Evolutionary conservation across 768 basidiomycete genomes (phyloP).

Genomic region (Sistotremastrum suecicum): DNA sequence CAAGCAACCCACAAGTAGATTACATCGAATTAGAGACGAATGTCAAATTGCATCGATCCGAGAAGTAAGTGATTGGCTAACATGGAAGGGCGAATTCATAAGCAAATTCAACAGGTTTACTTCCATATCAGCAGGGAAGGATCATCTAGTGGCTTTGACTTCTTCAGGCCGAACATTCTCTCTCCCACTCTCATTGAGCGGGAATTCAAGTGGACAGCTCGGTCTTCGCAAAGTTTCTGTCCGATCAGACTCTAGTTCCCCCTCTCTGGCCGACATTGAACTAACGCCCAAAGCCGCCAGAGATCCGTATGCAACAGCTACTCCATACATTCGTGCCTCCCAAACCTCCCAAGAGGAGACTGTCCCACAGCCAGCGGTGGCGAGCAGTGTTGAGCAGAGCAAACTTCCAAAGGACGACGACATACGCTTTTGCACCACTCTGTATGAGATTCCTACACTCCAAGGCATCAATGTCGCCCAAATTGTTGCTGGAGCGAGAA

Average conservation of each 20-base stretch:
- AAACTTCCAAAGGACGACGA: constrained; percentile 16
- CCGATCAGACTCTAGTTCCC: constrained; percentile 19
- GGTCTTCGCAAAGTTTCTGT: constrained; percentile 58
- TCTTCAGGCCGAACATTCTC: constrained; percentile 64
- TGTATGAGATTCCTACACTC: constrained; percentile 71
- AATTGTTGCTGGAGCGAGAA: constrained; percentile 56
- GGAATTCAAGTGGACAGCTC: constrained; percentile 75
- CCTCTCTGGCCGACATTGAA: constrained; percentile 31
- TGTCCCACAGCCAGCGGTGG: constrained; percentile 17
- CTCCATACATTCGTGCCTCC: constrained; percentile 23
- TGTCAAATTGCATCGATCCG: constrained; percentile 42
- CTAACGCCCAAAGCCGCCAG: constrained; percentile 41
- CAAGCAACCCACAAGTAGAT: neutral
- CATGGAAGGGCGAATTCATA: neutral
- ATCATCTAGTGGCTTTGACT: constrained; percentile 61
- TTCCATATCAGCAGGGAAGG: constrained; percentile 57
- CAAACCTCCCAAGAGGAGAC: constrained; percentile 5
- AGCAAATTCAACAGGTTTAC: constrained; percentile 34
- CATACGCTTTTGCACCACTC: constrained; percentile 49
- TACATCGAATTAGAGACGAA: constrained; percentile 43
- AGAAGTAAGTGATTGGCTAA: constrained; percentile 33
- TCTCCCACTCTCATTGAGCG: constrained; percentile 58
- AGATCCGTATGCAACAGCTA: constrained; percentile 35
- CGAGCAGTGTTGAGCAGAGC: constrained; percentile 14
- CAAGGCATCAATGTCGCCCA: constrained; percentile 48